Evolutionary conservation across 495 filamentous ascomycete species (phyloP), one percentile per base, ranked within the genome.

Genomic region (Hyaloscypha variabilis): DNA sequence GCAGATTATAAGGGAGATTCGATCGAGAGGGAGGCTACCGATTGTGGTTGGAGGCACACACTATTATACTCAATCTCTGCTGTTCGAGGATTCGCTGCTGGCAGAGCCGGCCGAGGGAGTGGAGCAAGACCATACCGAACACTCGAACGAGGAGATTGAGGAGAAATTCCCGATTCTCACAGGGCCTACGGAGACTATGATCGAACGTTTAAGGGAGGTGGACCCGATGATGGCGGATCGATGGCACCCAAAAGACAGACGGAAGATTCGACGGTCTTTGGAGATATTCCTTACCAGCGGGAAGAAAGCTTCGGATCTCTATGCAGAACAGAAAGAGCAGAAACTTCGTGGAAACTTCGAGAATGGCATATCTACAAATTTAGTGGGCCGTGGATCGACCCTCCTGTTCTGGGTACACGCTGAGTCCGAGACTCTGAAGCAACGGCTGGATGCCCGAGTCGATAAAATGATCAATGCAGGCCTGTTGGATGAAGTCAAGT

Each of bases 31-130:
- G 0, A 91, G 88, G 66, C 77, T 97, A 13, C 96, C 96, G 0
- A 91, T 99, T 25, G 75, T 99, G 3, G 96, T 98, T 10, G 96
- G 96, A 19, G 96, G 96, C 28, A 96, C 93, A 5, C 91, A 96
- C 68, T 98, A 97, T 74, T 99, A 99, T 72, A 88, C 92, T 0
- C 93, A 97, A 71, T 84, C 90, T 2, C 83, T 98, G 19, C 80
- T 99, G 10, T 96, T 97, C 72, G 79, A 89, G 24, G 87, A 92
- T 56, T 75, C 78, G 29, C 65, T 92, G 31, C 77, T 91, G 21
- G 75, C 79, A 21, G 75, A 80, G 54, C 29, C 53, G 4, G 34
- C 0, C 0, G 70, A 74, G 13, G 76, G 80, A 21, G 58, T 69
- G 36, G 51, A 72, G 64, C 69, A 83, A 58, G 70, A 76, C 62